Evolutionary conservation across 1,284 basidiomycete genomes (phyloP).

Genomic region (Moesziomyces globuligerus): DNA sequence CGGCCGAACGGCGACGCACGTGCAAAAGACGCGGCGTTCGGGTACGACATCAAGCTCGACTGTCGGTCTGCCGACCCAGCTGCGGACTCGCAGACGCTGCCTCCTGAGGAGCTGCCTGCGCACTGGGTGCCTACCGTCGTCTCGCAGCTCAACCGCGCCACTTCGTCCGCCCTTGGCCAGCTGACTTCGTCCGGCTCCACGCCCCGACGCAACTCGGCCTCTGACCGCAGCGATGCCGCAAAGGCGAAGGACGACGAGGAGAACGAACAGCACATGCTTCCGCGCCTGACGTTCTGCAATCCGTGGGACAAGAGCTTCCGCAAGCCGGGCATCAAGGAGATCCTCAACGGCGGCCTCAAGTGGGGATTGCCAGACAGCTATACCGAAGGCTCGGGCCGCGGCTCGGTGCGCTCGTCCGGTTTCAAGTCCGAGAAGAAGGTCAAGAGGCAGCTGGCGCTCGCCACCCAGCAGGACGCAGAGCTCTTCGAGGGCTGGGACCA

Average conservation of each 20-base stretch:
- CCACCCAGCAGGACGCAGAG: constrained; percentile 16
- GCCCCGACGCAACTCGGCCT: constrained; percentile 6
- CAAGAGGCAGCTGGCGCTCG: constrained; percentile 8
- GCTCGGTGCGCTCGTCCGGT: constrained; percentile 9
- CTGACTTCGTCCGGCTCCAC: background rate
- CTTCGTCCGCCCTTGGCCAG: constrained; percentile 19
- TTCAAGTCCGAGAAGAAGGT: constrained; percentile 32
- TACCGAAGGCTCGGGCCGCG: constrained; percentile 33
- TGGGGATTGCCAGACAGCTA: constrained; percentile 59
- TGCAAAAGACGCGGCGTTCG: background rate
- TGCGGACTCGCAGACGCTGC: constrained; percentile 17
- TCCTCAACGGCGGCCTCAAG: constrained; percentile 51
- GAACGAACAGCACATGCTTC: constrained; percentile 31
- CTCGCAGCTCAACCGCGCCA: constrained; percentile 33
- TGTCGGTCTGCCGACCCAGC: constrained; percentile 25
- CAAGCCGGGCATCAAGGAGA: constrained; percentile 32
- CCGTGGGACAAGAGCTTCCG: constrained; percentile 53
- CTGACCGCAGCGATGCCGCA: constrained; percentile 1
- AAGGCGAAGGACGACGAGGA: constrained; percentile 1
- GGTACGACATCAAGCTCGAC: constrained; percentile 23
- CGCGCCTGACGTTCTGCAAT: constrained; percentile 43
- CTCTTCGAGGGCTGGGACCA: constrained; percentile 40
- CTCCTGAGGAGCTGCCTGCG: constrained; percentile 19
- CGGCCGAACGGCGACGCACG: constrained; percentile 1
- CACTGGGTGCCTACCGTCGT: constrained; percentile 37